A percentile compares a stretch with the other conserved stretches of the same genome.
Evolutionary conservation across 805 yeast genomes (phyloP).

Genomic region (Cyberlindnera nakhonratchasimensis): DNA sequence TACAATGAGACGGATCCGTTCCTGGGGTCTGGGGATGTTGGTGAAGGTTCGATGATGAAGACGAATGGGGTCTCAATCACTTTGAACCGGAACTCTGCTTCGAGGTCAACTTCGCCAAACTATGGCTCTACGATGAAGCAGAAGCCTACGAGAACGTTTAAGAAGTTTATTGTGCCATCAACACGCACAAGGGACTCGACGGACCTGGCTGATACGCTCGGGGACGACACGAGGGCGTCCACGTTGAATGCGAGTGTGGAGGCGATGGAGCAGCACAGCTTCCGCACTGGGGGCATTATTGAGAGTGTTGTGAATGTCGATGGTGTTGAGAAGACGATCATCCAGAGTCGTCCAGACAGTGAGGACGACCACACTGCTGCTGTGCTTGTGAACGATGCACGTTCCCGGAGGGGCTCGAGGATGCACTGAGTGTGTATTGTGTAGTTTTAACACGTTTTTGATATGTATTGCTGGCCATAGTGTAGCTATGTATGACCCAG

Average conservation of each 20-base stretch:
- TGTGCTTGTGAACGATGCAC: slow-evolving; percentile 3
- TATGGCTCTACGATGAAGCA: slow-evolving; percentile 22
- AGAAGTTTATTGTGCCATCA: slow-evolving; percentile 17
- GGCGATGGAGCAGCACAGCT: slow-evolving; percentile 23
- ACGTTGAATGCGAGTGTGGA: slow-evolving; percentile 7
- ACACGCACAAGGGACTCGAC: slow-evolving; percentile 14
- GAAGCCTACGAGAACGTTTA: slow-evolving; percentile 20
- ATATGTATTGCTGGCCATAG: too few relatives aligned
- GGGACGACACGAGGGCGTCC: not conserved
- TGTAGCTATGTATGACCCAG: too few relatives aligned
- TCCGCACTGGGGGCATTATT: slow-evolving; percentile 46
- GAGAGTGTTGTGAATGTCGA: slow-evolving; percentile 81
- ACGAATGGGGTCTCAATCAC: too few relatives aligned
- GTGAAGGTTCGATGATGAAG: too few relatives aligned
- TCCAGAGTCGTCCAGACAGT: slow-evolving; percentile 57
- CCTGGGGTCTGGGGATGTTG: too few relatives aligned
- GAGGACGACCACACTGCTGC: slow-evolving; percentile 10
- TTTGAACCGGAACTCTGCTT: too few relatives aligned
- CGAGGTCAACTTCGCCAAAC: slow-evolving; percentile 24
- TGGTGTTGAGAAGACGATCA: slow-evolving; percentile 83
- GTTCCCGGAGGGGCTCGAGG: slow-evolving; percentile 7
- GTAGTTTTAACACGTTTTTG: too few relatives aligned
- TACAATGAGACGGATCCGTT: too few relatives aligned
- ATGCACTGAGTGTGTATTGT: not conserved
- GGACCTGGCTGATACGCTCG: slow-evolving; percentile 17